Percentiles rank a stretch among this genome's conserved stretches.
Evolutionary conservation across 2,329 filamentous ascomycete species (phyloP).

Genomic region (Paramyrothecium sp.): DNA sequence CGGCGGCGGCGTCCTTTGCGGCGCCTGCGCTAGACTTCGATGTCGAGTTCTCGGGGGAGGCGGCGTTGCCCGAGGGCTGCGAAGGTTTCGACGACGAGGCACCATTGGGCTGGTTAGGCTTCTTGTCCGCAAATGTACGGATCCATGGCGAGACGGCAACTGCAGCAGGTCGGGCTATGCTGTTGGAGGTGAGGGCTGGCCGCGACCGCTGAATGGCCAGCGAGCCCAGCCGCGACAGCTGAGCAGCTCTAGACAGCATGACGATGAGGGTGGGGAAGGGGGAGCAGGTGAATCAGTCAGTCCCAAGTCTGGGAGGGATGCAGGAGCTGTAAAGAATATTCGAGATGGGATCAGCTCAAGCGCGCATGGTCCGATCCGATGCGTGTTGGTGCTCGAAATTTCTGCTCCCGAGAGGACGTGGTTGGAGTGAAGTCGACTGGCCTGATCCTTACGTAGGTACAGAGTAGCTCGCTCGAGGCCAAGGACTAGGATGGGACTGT

Average conservation of each 20-base stretch:
- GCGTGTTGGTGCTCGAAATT: not conserved
- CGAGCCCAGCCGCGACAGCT: constrained; percentile 30
- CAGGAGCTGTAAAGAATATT: constrained; percentile 1
- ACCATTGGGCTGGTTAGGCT: constrained; percentile 13
- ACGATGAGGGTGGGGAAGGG: constrained; percentile 12
- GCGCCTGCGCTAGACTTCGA: constrained; percentile 11
- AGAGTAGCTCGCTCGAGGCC: not conserved
- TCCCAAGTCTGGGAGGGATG: constrained; percentile 2
- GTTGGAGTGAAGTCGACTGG: not conserved
- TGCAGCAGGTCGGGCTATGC: constrained; percentile 16
- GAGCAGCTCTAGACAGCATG: constrained; percentile 39
- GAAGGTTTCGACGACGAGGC: constrained; percentile 9
- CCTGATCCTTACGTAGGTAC: not conserved
- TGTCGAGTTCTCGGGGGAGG: constrained; percentile 6
- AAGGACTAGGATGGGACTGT: not conserved
- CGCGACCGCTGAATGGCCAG: constrained; percentile 10
- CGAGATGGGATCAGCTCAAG: not conserved
- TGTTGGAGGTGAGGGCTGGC: constrained; percentile 19
- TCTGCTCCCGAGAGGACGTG: not conserved
- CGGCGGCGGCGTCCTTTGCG: constrained; percentile 19
- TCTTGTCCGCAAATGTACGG: constrained; percentile 24
- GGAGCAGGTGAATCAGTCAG: not conserved
- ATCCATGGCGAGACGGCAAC: constrained; percentile 21
- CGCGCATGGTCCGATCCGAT: not conserved
- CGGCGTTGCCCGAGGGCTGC: not conserved